These are phyloP conservation scores for Arthroderma uncinatum DNA, from an alignment of 2,329 filamentous ascomycete species.

Conservation along the genomic window DNA sequence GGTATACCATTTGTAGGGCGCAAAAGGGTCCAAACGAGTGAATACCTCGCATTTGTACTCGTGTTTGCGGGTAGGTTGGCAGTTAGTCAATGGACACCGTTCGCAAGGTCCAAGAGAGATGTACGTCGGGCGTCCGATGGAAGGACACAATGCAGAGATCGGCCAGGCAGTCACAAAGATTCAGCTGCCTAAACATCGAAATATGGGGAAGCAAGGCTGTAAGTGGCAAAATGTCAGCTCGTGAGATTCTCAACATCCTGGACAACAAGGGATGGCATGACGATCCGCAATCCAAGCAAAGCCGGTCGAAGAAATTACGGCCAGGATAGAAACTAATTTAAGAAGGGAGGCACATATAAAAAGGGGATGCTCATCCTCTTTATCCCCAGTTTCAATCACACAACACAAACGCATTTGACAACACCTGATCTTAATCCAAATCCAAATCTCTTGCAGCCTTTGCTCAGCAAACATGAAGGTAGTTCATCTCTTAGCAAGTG, in stretches of 20 bases:
- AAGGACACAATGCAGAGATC: background rate
- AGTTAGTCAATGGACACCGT: background rate
- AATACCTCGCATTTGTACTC: background rate
- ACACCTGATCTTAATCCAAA: background rate
- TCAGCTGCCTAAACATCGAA: background rate
- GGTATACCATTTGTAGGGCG: no score
- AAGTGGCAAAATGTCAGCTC: no score
- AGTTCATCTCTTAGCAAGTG: no score
- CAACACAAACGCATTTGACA: background rate
- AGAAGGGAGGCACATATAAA: background rate
- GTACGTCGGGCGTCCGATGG: background rate
- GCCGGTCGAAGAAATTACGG: no score
- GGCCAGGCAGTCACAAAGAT: background rate
- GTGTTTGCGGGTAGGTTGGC: background rate
- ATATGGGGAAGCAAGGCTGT: background rate
- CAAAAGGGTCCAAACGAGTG: background rate
- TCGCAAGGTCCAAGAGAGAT: background rate
- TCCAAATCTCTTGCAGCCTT: background rate
- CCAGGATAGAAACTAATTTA: no score
- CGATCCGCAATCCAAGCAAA: no score
- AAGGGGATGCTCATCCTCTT: background rate
- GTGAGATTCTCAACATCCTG: no score
- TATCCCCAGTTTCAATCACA: background rate
- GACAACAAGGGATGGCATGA: background rate
- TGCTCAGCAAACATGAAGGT: background rate